phyloP scores from a whole-genome alignment of 495 filamentous ascomycete species.

The Lichenothelia convexa region DNA sequence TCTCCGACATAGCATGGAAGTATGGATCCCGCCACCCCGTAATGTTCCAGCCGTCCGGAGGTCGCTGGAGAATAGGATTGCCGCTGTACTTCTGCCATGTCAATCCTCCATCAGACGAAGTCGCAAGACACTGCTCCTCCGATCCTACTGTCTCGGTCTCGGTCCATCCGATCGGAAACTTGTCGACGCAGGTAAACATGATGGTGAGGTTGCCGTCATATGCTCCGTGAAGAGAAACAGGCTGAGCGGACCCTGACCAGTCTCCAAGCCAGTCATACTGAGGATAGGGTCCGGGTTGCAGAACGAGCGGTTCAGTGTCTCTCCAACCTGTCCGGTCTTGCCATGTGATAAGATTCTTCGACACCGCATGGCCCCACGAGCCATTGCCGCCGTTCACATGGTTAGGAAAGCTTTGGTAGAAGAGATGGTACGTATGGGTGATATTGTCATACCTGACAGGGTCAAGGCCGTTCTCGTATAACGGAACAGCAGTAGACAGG shows the following conservation, averaged over 20 bases:
- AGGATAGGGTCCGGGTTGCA: background rate
- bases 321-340: background rate
- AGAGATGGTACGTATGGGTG: conserved; percentile 20
- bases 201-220: background rate
- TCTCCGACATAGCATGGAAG: background rate
- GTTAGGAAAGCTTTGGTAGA: conserved; percentile 26
- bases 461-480: background rate
- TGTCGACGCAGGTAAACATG: background rate
- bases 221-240: background rate
- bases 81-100: background rate
- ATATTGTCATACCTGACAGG: conserved; percentile 19
- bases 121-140: background rate
- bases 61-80: background rate
- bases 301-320: background rate
- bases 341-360: conserved; percentile 1
- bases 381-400: conserved; percentile 27
- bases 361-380: conserved; percentile 23
- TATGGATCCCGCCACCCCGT: background rate
- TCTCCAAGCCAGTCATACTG: background rate
- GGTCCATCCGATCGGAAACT: background rate
- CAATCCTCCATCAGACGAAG: background rate
- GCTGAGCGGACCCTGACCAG: background rate
- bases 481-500: background rate
- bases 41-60: background rate
- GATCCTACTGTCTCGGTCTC: background rate